These are phyloP conservation scores for Aspergillus phoenicis DNA, from an alignment of 2,329 filamentous ascomycete genomes.

Conservation along the genomic window DNA sequence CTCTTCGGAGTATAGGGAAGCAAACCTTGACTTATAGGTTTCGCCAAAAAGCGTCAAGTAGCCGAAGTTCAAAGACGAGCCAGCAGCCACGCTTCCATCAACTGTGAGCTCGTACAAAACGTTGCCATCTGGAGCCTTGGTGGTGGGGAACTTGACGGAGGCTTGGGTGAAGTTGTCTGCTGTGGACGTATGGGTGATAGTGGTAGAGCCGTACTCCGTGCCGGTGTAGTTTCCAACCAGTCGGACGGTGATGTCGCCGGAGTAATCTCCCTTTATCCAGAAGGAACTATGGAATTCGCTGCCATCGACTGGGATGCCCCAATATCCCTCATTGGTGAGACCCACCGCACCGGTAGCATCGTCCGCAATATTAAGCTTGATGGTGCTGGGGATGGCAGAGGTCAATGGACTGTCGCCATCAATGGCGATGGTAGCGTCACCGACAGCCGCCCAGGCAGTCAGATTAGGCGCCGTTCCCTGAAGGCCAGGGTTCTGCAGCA, in stretches of 20 bases:
- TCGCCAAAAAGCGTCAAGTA: constrained; percentile 23
- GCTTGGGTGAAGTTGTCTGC: constrained; percentile 21
- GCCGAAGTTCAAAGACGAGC: constrained; percentile 22
- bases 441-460: constrained; percentile 50
- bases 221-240: constrained; percentile 22
- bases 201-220: constrained; percentile 23
- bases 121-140: constrained; percentile 19
- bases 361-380: constrained; percentile 41
- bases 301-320: constrained; percentile 27
- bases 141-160: constrained; percentile 20
- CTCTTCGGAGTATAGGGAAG: neutral
- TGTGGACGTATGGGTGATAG: constrained; percentile 18
- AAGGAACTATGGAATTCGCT: constrained; percentile 26
- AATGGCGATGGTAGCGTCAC: constrained; percentile 51
- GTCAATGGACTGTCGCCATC: constrained; percentile 56
- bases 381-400: constrained; percentile 54
- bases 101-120: constrained; percentile 21
- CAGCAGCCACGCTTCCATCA: constrained; percentile 14
- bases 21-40: constrained; percentile 22
- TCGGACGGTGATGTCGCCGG: constrained; percentile 19
- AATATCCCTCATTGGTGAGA: constrained; percentile 47
- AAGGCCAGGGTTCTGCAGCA: constrained; percentile 71
- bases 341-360: constrained; percentile 34
- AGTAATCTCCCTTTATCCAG: constrained; percentile 29
- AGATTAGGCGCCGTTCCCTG: constrained; percentile 55